These are phyloP conservation scores for Chloropicon primus DNA, from an alignment of 139 green algal genomes.

Conservation along the genomic window DNA sequence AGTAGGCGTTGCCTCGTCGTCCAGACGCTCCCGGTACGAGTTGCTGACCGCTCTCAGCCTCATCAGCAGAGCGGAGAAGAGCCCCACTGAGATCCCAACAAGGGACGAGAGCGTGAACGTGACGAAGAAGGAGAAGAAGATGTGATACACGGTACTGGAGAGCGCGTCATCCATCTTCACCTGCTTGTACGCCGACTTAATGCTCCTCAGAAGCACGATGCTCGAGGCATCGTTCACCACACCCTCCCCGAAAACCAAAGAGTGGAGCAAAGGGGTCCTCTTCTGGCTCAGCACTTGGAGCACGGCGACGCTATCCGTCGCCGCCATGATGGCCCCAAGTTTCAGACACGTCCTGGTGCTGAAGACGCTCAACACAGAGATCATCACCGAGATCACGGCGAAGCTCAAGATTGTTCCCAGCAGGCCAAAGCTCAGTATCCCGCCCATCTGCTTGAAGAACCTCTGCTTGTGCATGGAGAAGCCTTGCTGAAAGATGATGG, in stretches of 20 bases:
- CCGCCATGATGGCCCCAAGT: slow-evolving; percentile 72
- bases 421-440: slow-evolving; percentile 59
- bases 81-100: background rate
- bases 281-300: slow-evolving; percentile 60
- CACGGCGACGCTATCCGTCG: slow-evolving; percentile 74
- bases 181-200: slow-evolving; percentile 13
- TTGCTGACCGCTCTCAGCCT: no score
- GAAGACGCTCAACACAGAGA: background rate
- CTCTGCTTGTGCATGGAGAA: slow-evolving; percentile 63
- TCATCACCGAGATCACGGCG: slow-evolving; percentile 31
- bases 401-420: slow-evolving; percentile 53
- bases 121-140: background rate
- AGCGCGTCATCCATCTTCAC: background rate
- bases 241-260: slow-evolving; percentile 79
- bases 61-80: background rate
- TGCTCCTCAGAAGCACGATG: slow-evolving; percentile 67
- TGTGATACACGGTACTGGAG: background rate
- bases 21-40: no score
- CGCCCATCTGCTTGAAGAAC: slow-evolving; percentile 66
- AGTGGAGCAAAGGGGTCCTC: slow-evolving; percentile 56
- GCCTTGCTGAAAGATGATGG: slow-evolving; percentile 72
- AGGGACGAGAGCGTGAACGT: background rate
- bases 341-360: slow-evolving; percentile 40
- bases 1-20: background rate
- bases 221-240: slow-evolving; percentile 83